A percentile compares a stretch with the other conserved stretches of the same genome.
phyloP scores from a whole-genome alignment of 495 filamentous ascomycete species.

The Rostrohypoxylon terebratum region DNA sequence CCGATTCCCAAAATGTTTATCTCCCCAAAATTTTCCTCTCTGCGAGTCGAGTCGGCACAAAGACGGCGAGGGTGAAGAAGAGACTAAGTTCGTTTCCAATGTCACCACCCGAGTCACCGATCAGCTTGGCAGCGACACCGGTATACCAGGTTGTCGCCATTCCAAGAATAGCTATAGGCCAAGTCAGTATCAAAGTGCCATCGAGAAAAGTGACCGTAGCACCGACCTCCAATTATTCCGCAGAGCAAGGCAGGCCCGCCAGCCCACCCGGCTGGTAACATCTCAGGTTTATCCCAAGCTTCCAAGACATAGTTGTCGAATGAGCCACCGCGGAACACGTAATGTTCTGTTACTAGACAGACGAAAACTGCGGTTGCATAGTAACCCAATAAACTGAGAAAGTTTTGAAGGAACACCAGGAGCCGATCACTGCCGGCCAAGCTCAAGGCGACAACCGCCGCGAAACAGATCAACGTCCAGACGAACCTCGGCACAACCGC shows the following conservation, averaged over 20 bases:
- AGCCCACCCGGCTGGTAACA: constrained; percentile 62
- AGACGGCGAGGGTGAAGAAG: constrained; percentile 58
- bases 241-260: constrained; percentile 58
- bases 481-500: constrained; percentile 60
- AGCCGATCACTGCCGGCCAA: constrained; percentile 62
- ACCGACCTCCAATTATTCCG: constrained; percentile 57
- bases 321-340: constrained; percentile 62
- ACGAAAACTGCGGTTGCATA: constrained; percentile 69
- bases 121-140: constrained; percentile 61
- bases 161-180: constrained; percentile 53
- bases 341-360: constrained; percentile 71
- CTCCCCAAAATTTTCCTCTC: constrained; percentile 32
- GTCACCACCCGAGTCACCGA: constrained; percentile 65
- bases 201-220: constrained; percentile 2
- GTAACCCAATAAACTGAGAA: constrained; percentile 70
- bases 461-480: constrained; percentile 60
- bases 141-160: constrained; percentile 66
- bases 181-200: constrained; percentile 20
- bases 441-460: constrained; percentile 55
- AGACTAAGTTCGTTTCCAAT: constrained; percentile 67
- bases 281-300: constrained; percentile 61
- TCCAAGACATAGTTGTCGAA: constrained; percentile 62
- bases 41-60: constrained; percentile 48
- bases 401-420: constrained; percentile 61
- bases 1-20: constrained; percentile 19